phyloP scores from a whole-genome alignment of 805 yeast genomes.

The Kuraishia piskuri region DNA sequence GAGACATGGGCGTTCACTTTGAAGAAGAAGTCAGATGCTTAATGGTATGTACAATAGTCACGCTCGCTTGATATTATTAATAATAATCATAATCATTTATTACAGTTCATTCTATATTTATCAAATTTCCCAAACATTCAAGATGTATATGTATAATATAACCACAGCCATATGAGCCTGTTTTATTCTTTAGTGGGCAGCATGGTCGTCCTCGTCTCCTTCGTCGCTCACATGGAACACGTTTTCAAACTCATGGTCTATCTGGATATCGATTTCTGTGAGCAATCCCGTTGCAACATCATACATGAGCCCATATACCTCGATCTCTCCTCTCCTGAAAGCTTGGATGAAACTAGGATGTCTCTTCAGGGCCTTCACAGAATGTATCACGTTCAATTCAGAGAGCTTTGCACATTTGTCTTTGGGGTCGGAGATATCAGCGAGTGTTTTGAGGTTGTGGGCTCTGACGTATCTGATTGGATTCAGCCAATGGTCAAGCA shows the following conservation, averaged over 20 bases:
- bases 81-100: too few species aligned
- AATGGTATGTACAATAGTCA: not conserved
- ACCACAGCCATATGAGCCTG: not conserved
- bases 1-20: not conserved
- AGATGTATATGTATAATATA: not conserved
- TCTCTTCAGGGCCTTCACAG: slow-evolving; percentile 56
- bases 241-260: slow-evolving; percentile 10
- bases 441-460: slow-evolving; percentile 41
- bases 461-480: slow-evolving; percentile 64
- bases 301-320: slow-evolving; percentile 78
- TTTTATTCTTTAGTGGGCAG: not conserved
- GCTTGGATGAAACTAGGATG: slow-evolving; percentile 67
- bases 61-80: not conserved
- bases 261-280: slow-evolving; percentile 20
- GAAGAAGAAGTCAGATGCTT: not conserved
- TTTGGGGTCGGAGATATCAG: slow-evolving; percentile 38
- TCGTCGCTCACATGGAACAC: slow-evolving; percentile 11
- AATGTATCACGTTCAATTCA: slow-evolving; percentile 68
- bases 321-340: slow-evolving; percentile 49
- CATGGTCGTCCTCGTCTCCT: slow-evolving; percentile 11
- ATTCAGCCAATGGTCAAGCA: slow-evolving; percentile 64
- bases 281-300: slow-evolving; percentile 73
- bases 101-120: not conserved
- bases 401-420: slow-evolving; percentile 54
- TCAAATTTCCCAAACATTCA: not conserved